These are phyloP conservation scores for Alternaria conjuncta DNA, from an alignment of 2,329 filamentous ascomycete species.

Conservation along the genomic window DNA sequence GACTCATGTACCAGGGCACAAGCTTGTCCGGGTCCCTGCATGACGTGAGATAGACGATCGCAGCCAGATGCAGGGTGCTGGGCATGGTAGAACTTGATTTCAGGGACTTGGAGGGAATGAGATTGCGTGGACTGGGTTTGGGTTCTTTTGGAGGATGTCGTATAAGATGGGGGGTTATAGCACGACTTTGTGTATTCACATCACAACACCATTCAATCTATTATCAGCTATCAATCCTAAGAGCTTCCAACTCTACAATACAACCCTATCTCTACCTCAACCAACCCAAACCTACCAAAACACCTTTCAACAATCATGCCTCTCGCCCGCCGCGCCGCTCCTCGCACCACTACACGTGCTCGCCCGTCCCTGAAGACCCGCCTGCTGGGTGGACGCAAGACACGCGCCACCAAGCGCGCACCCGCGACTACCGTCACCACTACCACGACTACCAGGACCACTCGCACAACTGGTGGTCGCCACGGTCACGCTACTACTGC, in stretches of 20 bases:
- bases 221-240: background rate
- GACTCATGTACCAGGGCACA: constrained; percentile 5
- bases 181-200: background rate
- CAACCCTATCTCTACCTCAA: background rate
- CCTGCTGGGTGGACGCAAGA: constrained; percentile 54
- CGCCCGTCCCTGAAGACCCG: constrained; percentile 62
- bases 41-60: constrained; percentile 30
- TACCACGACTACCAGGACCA: constrained; percentile 51
- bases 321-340: constrained; percentile 31
- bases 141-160: background rate
- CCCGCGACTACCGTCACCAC: constrained; percentile 45
- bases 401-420: constrained; percentile 43
- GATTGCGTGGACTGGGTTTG: background rate
- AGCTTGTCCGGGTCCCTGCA: constrained; percentile 26
- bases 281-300: constrained; percentile 2
- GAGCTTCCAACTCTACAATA: background rate
- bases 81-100: constrained; percentile 31
- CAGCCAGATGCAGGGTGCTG: constrained; percentile 11
- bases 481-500: constrained; percentile 26
- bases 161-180: constrained; percentile 15
- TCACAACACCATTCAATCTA: background rate
- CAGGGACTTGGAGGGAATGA: constrained; percentile 4
- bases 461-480: constrained; percentile 51
- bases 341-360: constrained; percentile 35
- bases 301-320: constrained; percentile 29